Percentiles rank a stretch among this genome's conserved stretches.
Evolutionary conservation across 805 yeast species (phyloP).

Genomic region (Candida loeiensis): DNA sequence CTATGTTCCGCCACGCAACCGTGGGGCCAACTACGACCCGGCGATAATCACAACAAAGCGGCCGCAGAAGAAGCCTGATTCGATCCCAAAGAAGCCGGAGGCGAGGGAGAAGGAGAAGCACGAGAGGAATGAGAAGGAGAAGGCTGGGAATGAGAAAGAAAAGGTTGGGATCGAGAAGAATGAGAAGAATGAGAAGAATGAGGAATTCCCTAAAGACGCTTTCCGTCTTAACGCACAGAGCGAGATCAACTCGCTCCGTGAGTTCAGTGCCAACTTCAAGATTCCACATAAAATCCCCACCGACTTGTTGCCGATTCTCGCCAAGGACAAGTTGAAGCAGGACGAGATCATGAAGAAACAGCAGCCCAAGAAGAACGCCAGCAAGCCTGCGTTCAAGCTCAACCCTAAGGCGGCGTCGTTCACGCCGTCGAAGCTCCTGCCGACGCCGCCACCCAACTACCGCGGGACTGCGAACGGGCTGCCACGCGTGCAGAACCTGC

Average conservation of each 20-base stretch:
- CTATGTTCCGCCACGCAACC: slow-evolving; percentile 56
- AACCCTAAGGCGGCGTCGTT: slow-evolving; percentile 68
- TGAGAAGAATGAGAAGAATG: too few relatives aligned
- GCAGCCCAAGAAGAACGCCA: slow-evolving; percentile 45
- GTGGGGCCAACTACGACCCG: slow-evolving; percentile 56
- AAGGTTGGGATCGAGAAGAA: too few relatives aligned
- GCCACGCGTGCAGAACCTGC: slow-evolving; percentile 25
- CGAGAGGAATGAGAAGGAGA: too few relatives aligned
- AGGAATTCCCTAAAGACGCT: slow-evolving; percentile 37
- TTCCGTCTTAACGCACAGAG: slow-evolving; percentile 50
- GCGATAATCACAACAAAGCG: slow-evolving; percentile 53
- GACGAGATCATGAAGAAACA: slow-evolving; percentile 52
- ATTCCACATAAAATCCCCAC: slow-evolving; percentile 58
- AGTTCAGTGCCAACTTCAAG: slow-evolving; percentile 79
- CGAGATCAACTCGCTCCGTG: slow-evolving; percentile 66
- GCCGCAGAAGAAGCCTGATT: slow-evolving; percentile 19
- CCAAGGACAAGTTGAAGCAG: slow-evolving; percentile 66
- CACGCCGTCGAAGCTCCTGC: slow-evolving; percentile 44
- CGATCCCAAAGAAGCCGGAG: slow-evolving; percentile 33
- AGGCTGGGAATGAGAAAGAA: slow-evolving; percentile 10
- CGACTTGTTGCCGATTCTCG: slow-evolving; percentile 64
- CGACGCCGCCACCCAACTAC: slow-evolving; percentile 24
- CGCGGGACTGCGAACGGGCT: slow-evolving; percentile 25
- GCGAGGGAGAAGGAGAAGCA: slow-evolving; percentile 12
- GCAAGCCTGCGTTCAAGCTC: slow-evolving; percentile 61